Evolutionary conservation across 768 basidiomycete species (phyloP).

Genomic region (Rhodotorula paludigena): DNA sequence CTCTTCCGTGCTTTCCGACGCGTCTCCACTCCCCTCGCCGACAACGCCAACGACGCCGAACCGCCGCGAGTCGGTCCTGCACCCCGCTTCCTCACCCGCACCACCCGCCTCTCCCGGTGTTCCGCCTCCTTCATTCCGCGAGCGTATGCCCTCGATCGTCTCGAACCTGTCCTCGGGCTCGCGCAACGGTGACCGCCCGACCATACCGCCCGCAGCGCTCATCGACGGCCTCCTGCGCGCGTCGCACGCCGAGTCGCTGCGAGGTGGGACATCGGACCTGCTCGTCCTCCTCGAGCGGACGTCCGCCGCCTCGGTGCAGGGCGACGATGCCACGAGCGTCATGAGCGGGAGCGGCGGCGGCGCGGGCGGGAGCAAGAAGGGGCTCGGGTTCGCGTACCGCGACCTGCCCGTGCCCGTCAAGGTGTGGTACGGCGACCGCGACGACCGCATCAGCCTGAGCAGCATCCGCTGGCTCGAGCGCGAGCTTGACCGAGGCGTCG

Average conservation of each 20-base stretch:
- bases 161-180: background rate
- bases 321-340: no score
- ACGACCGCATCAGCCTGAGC: conserved; percentile 87
- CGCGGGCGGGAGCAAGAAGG: no score
- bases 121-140: background rate
- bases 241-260: conserved; percentile 87
- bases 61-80: background rate
- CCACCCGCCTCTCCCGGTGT: background rate
- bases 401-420: conserved; percentile 69
- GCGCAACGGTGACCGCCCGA: background rate
- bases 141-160: background rate
- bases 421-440: conserved; percentile 89
- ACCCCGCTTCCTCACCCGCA: background rate
- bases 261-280: conserved; percentile 84
- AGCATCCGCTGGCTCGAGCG: conserved; percentile 86
- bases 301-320: conserved; percentile 47
- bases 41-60: background rate
- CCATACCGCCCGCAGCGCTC: conserved; percentile 47
- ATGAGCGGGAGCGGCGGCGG: no score
- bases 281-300: conserved; percentile 79
- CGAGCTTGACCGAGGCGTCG: conserved; percentile 52
- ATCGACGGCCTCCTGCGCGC: conserved; percentile 87
- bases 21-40: background rate
- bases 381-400: conserved; percentile 63
- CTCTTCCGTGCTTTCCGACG: background rate